Conservation (phyloP, 208 protist species). For the Trypanosoma boissoni region DNA sequence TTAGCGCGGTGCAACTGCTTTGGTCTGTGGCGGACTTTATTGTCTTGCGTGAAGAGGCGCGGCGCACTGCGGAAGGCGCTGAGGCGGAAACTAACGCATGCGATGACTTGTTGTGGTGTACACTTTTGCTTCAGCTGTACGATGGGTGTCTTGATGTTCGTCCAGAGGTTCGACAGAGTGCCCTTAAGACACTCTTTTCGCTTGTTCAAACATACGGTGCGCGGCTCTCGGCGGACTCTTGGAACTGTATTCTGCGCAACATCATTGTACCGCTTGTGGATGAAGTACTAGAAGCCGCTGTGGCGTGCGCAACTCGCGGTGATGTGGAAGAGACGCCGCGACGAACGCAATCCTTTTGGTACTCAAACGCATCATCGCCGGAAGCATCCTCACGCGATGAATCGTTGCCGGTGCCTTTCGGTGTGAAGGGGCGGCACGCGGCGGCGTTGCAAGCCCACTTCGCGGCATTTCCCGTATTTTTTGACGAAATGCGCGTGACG, state of each 20-base stretch:
- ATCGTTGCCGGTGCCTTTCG: background rate
- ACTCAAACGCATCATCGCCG: no score
- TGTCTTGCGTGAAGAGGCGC: constrained; percentile 16
- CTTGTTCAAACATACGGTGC: constrained; percentile 74
- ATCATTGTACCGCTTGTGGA: constrained; percentile 60
- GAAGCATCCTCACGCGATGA: background rate
- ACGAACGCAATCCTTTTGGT: no score
- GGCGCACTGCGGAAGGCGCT: no score
- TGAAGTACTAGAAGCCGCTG: constrained; percentile 30
- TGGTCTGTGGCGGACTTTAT: constrained; percentile 85
- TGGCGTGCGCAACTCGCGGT: constrained; percentile 26
- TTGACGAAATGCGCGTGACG: constrained; percentile 57
- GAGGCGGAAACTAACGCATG: background rate
- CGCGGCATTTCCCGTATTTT: constrained; percentile 24
- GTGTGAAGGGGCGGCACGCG: background rate
- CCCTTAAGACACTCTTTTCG: constrained; percentile 80
- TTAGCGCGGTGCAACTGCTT: constrained; percentile 82
- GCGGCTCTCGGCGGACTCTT: constrained; percentile 46
- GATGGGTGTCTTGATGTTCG: constrained; percentile 42
- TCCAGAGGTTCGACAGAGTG: constrained; percentile 80
- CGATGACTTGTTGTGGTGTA: constrained; percentile 31
- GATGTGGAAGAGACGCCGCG: no score
- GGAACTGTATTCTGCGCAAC: constrained; percentile 45
- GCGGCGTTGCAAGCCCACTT: constrained; percentile 20
- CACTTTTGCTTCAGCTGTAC: constrained; percentile 51